Conservation (phyloP, 176 grass and related monocot species). For the Zea luxurians region DNA sequence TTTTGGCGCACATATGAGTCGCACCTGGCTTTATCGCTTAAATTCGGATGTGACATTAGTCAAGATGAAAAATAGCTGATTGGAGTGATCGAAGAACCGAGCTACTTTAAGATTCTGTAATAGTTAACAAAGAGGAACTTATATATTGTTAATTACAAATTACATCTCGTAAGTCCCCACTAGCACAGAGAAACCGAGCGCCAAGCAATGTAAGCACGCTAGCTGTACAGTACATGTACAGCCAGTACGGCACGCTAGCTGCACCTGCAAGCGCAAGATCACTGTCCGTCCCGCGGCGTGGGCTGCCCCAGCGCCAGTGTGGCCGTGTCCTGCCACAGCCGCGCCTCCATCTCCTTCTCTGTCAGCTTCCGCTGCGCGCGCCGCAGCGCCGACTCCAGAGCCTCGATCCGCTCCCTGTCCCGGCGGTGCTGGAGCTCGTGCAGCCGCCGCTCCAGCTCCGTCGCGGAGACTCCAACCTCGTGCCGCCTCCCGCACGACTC, state of each 20-base stretch:
- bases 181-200: not conserved
- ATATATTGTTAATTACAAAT: not conserved
- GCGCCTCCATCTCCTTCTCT: slow-evolving; percentile 64
- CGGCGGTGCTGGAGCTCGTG: slow-evolving; percentile 48
- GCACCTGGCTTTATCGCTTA: no score
- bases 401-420: slow-evolving; percentile 46
- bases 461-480: slow-evolving; percentile 16
- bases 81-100: no score
- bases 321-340: slow-evolving; percentile 56
- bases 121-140: not conserved
- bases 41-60: no score
- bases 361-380: slow-evolving; percentile 32
- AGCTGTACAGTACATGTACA: not conserved
- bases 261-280: not conserved
- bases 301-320: slow-evolving; percentile 39
- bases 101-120: not conserved
- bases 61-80: no score
- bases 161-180: not conserved
- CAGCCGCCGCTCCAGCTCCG: slow-evolving; percentile 62
- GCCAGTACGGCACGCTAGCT: not conserved
- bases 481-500: not conserved
- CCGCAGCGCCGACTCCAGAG: slow-evolving; percentile 52
- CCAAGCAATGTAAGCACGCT: not conserved
- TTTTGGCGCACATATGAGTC: no score
- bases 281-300: not conserved